Evolutionary conservation across 306 rosid genomes (phyloP).

Genomic region (Dryas alaskensis): DNA sequence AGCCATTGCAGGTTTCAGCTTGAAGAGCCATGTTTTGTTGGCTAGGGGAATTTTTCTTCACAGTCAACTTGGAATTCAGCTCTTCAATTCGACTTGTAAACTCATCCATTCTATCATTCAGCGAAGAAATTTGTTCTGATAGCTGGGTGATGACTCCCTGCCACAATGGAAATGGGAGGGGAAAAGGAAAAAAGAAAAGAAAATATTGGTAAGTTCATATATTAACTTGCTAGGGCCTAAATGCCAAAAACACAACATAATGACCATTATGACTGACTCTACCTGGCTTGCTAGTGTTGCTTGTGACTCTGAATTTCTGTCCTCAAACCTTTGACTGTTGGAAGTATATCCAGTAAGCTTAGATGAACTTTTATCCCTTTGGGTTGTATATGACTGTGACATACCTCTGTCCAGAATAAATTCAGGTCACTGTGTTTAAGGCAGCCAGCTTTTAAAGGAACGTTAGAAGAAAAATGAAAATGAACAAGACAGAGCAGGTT

Average conservation of each 20-base stretch:
- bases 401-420: conserved; percentile 60
- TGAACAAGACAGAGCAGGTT: background rate
- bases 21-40: conserved; percentile 74
- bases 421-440: conserved; percentile 8
- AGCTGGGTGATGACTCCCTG: conserved; percentile 70
- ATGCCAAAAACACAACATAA: conserved; percentile 18
- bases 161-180: conserved; percentile 25
- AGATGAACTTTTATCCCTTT: conserved; percentile 69
- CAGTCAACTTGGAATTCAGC: conserved; percentile 66
- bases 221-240: conserved; percentile 1
- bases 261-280: conserved; percentile 10
- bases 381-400: conserved; percentile 80
- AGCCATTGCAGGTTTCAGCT: conserved; percentile 79
- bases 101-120: conserved; percentile 95
- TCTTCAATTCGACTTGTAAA: conserved; percentile 85
- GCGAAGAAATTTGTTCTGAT: conserved; percentile 82
- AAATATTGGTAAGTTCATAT: conserved; percentile 12
- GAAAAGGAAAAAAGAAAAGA: background rate
- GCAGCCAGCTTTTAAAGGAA: conserved; percentile 16
- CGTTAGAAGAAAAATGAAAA: background rate
- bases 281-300: conserved; percentile 62
- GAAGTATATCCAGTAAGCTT: conserved; percentile 49
- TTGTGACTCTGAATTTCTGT: conserved; percentile 56
- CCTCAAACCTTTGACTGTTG: conserved; percentile 53
- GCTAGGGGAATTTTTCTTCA: conserved; percentile 55